These are phyloP conservation scores for Ascocoryne sarcoides DNA, from an alignment of 2,329 filamentous ascomycete genomes.

Conservation along the genomic window DNA sequence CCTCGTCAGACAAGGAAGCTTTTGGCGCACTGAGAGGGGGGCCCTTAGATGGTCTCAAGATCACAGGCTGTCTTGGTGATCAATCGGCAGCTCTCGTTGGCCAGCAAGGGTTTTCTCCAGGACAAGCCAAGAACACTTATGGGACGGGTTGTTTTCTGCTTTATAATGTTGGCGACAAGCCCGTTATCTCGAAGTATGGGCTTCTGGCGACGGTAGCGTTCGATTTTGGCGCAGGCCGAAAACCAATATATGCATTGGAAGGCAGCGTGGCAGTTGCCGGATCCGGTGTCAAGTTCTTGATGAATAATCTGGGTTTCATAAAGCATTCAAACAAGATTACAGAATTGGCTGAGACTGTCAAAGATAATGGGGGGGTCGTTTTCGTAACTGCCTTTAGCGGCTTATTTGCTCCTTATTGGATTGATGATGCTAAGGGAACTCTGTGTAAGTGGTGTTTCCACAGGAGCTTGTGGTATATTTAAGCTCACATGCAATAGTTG, in stretches of 20 bases:
- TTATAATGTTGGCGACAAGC: constrained; percentile 73
- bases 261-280: constrained; percentile 71
- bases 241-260: constrained; percentile 67
- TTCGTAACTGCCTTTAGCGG: constrained; percentile 67
- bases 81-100: constrained; percentile 76
- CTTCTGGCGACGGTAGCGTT: constrained; percentile 71
- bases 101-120: constrained; percentile 67
- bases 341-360: constrained; percentile 53
- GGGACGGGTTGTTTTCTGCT: constrained; percentile 79
- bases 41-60: constrained; percentile 55
- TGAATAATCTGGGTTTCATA: constrained; percentile 57
- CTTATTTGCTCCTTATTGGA: constrained; percentile 68
- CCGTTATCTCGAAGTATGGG: constrained; percentile 70
- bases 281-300: constrained; percentile 64
- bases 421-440: constrained; percentile 64
- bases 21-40: constrained; percentile 59
- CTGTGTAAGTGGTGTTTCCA: constrained; percentile 40
- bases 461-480: background rate
- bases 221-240: constrained; percentile 56
- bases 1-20: constrained; percentile 58
- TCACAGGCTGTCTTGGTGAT: constrained; percentile 72
- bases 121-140: constrained; percentile 77
- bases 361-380: constrained; percentile 60
- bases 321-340: constrained; percentile 53
- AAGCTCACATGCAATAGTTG: constrained; percentile 34